phyloP scores from a whole-genome alignment of 106 monocot species.

The Alisma plantagoaquatica region DNA sequence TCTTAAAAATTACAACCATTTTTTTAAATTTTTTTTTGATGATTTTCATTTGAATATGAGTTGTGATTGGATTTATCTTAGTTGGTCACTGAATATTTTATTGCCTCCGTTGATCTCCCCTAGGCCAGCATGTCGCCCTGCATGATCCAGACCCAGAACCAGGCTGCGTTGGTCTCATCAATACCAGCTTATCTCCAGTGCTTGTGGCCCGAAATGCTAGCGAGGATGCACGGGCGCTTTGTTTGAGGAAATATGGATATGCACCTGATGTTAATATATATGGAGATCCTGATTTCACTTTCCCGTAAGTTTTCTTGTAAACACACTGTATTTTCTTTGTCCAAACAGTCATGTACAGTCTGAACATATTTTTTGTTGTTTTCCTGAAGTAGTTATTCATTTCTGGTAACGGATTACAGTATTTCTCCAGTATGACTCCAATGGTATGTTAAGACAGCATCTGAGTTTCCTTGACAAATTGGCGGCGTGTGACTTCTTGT shows the following conservation, averaged over 20 bases:
- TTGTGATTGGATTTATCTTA: not conserved
- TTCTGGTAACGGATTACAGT: too few relatives aligned
- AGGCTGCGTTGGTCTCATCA: conserved; percentile 78
- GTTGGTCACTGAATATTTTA: not conserved
- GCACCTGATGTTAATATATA: conserved; percentile 85
- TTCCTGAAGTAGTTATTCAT: too few relatives aligned
- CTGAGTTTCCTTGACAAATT: too few relatives aligned
- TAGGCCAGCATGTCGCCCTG: conserved; percentile 66
- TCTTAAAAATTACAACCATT: too few relatives aligned
- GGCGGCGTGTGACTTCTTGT: too few relatives aligned
- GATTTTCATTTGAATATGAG: too few relatives aligned
- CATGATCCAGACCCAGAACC: conserved; percentile 84
- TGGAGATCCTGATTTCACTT: conserved; percentile 84
- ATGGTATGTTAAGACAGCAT: too few relatives aligned
- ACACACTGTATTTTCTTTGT: too few relatives aligned
- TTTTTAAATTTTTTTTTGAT: too few relatives aligned
- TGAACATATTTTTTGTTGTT: too few relatives aligned
- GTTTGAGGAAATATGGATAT: conserved; percentile 69
- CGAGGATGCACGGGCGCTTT: conserved; percentile 86
- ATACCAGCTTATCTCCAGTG: conserved; percentile 83
- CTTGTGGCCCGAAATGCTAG: conserved; percentile 55
- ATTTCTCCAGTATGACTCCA: too few relatives aligned
- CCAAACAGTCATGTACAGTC: too few relatives aligned
- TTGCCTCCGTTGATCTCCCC: not conserved
- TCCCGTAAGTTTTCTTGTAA: conserved; percentile 83